Evolutionary conservation across 495 filamentous ascomycete species (phyloP), one percentile per base, ranked within the genome.

Genomic region (Hypomontagnella monticulosa): DNA sequence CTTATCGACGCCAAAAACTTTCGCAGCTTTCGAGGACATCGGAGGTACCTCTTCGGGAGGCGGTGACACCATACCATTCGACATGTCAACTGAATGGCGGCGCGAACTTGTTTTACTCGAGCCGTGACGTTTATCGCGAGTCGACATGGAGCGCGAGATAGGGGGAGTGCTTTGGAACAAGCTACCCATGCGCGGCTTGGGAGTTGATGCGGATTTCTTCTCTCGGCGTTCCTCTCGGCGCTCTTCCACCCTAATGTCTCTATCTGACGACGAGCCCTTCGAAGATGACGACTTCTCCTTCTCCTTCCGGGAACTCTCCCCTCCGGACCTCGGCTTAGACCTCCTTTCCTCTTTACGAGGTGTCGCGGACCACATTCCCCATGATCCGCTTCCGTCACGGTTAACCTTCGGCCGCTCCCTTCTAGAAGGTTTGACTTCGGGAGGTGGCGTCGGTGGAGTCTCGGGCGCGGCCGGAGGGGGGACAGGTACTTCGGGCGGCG

Each of bases 21-120:
- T 84, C 34, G 82, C 82, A n/a, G 84, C 84, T 67, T 84, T 86
- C 4, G 78, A 70, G 3, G 77, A 76, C 73, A 85, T 82, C 12
- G 77, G 77, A 6, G 69, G 71, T 20, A 71, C 59, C 8, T 72
- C 66, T 33, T 82, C 78, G 1, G 81, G 80, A 0, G 83, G 83
- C 3, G 82, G 81, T 12, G 78, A 84, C 23, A 73, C 71, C 16
- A 85, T 67, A 15, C 78, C 83, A 33, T 70, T 71, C 18, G 65
- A 66, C 63, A 83, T 77, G 10, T 81, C 79, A 7, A 80, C 72
- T 4, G 82, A 85, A 15, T 79, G 73, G 12, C 80, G 79, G 12
- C 84, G 80, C 33, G 83, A 83, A 46, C 79, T 77, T 1, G 69
- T 46, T 57, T 76, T 74, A 56, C 78, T 79, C 34, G 73, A 42